Conservation (phyloP, 1,284 basidiomycete genomes). For the Trametes hirsuta region DNA sequence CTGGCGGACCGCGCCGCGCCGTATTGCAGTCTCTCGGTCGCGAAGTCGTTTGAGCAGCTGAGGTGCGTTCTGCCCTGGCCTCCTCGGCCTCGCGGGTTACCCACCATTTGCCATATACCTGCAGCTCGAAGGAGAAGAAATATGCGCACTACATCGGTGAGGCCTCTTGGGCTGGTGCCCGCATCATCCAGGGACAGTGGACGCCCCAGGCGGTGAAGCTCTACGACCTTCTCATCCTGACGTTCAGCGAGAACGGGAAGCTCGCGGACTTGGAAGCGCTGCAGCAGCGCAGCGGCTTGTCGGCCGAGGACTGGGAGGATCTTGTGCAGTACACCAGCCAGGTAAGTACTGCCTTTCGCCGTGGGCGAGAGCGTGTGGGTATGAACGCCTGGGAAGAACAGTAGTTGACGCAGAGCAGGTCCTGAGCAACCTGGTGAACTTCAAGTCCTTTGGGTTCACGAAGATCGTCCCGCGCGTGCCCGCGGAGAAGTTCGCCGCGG, state of each 20-base stretch:
- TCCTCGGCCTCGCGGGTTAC: too few species aligned
- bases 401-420: conserved; percentile 45
- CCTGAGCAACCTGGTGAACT: conserved; percentile 79
- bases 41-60: conserved; percentile 66
- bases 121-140: conserved; percentile 71
- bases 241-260: conserved; percentile 63
- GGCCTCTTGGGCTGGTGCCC: conserved; percentile 81
- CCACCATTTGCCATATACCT: neutral
- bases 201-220: conserved; percentile 63
- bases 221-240: conserved; percentile 70
- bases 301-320: conserved; percentile 65
- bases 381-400: neutral
- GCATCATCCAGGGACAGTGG: conserved; percentile 84
- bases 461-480: conserved; percentile 79
- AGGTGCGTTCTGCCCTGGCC: conserved; percentile 44
- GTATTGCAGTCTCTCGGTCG: conserved; percentile 67
- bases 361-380: neutral
- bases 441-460: conserved; percentile 80
- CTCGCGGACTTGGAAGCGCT: conserved; percentile 61
- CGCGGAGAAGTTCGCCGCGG: conserved; percentile 60
- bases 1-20: conserved; percentile 71
- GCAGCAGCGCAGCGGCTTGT: conserved; percentile 55
- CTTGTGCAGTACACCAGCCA: conserved; percentile 74
- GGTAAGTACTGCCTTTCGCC: conserved; percentile 41
- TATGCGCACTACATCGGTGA: conserved; percentile 72